Base-by-base conservation (phyloP, 306 rosid genomes). In the Corylus avellana region DNA sequence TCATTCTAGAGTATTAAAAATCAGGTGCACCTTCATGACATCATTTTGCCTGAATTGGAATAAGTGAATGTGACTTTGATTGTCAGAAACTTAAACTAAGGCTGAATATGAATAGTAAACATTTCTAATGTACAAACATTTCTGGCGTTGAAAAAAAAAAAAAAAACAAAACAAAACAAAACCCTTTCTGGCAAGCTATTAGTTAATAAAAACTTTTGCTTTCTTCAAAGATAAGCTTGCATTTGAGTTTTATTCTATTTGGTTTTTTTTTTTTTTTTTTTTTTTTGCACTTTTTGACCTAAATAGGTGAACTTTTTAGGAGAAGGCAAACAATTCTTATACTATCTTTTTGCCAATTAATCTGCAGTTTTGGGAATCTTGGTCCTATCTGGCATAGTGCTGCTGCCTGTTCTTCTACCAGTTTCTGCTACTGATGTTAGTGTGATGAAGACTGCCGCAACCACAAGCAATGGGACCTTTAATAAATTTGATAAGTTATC, bases 371-470 rank as follows among this genome's bases (percentile, higher is more conserved):
- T 96, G 82, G 84, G 86, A 47, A 96, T 96, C 80, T 83, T 93
- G 69, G 81, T 89, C 64, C 22, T 89, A 37, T 90, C 90, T 32
- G 97, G 98, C 75, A 4, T 93, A 59, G 72, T 93, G 69, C 90
- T 96, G 87, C 88, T 96, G 57, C 98, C 98, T 9, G 80, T 86
- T 75, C 99, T 96, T 35, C 91, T 96, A 72, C 96, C 99, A 0
- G 75, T 93, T 84, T 85, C 97, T 78, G 82, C 72, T 72, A 96
- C 99, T 5, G 96, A 85, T 49, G 13, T 73, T 50, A 88, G 66
- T 47, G 75, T 32, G 37, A 76, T 54, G 79, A 4, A 9, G 17
- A 18, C 54, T 55, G 3, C n/a, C 22, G 22, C 35, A 44, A 70
- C 85, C 59, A 73, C 80, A 35, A 93, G 95, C 86, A 82, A 72